These are phyloP conservation scores for Arctostaphylos glauca DNA, from an alignment of 148 eudicot species.

Conservation along the genomic window DNA sequence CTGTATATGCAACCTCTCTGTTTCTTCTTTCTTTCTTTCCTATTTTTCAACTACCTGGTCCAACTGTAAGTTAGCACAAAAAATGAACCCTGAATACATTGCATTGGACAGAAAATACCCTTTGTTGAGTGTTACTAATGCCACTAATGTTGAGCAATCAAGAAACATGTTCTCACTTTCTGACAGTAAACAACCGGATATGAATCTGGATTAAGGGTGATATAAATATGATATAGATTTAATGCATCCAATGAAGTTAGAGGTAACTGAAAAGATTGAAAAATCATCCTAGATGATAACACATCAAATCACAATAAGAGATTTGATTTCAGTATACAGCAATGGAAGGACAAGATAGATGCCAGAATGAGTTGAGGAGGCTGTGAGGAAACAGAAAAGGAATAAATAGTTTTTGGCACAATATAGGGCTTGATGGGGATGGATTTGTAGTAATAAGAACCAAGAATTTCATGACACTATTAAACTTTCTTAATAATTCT, in stretches of 20 bases:
- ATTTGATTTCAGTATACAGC: background rate
- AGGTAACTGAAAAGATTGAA: background rate
- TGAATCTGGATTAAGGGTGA: background rate
- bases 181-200: background rate
- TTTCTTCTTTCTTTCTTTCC: background rate
- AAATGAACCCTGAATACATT: background rate
- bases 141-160: constrained; percentile 2
- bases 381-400: background rate
- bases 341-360: background rate
- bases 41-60: background rate
- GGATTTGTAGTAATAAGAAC: background rate
- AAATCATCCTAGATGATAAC: background rate
- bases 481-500: background rate
- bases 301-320: background rate
- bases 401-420: background rate
- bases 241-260: background rate
- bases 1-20: background rate
- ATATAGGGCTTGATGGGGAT: background rate
- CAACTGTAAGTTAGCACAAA: background rate
- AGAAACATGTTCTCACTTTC: background rate
- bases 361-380: background rate
- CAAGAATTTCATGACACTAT: background rate
- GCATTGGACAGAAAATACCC: background rate
- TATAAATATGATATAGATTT: background rate
- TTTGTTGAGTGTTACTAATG: background rate